These are phyloP conservation scores for Nicotiana otophora DNA, from an alignment of 257 asterid species.

Conservation along the genomic window DNA sequence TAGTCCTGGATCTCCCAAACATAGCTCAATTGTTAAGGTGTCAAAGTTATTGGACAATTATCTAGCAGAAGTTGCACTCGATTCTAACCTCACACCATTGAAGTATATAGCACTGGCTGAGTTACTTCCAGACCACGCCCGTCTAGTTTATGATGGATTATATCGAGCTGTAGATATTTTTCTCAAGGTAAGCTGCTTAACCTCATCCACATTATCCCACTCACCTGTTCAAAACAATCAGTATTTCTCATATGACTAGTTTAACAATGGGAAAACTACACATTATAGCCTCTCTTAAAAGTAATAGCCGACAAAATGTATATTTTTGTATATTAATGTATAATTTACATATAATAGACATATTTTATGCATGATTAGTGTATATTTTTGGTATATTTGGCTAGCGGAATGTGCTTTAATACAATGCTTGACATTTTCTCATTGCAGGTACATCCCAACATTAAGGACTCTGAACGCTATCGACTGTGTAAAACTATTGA, in stretches of 20 bases:
- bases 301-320: too few relatives aligned
- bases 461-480: conserved; percentile 80
- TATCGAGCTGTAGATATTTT: conserved; percentile 87
- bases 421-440: neutral
- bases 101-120: conserved; percentile 71
- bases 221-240: neutral
- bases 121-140: conserved; percentile 88
- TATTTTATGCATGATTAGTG: too few relatives aligned
- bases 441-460: conserved; percentile 82
- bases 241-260: neutral
- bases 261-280: neutral
- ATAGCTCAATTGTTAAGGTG: conserved; percentile 78
- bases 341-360: too few relatives aligned
- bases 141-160: conserved; percentile 63
- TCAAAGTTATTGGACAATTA: conserved; percentile 75
- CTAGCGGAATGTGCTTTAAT: neutral
- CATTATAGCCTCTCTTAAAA: too few relatives aligned
- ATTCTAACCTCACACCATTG: conserved; percentile 58
- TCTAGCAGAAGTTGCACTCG: conserved; percentile 79
- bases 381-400: too few relatives aligned
- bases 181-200: conserved; percentile 66
- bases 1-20: conserved; percentile 89
- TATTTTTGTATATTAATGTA: too few relatives aligned
- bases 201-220: neutral
- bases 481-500: conserved; percentile 83